Conservation (phyloP, 768 basidiomycete genomes). For the Polyporus arcularius region DNA sequence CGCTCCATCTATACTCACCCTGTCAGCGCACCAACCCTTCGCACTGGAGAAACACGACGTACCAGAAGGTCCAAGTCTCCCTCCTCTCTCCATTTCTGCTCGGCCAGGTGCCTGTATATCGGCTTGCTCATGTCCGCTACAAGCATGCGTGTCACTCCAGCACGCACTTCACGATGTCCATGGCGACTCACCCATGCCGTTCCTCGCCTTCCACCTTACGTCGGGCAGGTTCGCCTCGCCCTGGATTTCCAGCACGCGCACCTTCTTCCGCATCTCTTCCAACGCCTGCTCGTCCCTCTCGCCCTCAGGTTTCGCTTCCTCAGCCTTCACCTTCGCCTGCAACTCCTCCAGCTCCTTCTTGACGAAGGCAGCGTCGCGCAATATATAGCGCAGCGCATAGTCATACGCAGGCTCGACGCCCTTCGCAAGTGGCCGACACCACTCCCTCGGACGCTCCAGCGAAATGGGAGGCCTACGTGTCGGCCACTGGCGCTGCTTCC, state of each 20-base stretch:
- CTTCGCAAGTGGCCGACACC: constrained; percentile 61
- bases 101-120: constrained; percentile 76
- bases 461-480: constrained; percentile 54
- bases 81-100: constrained; percentile 83
- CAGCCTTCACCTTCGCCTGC: constrained; percentile 25
- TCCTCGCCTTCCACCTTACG: constrained; percentile 74
- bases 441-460: constrained; percentile 53
- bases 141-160: neutral
- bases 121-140: constrained; percentile 68
- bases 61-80: constrained; percentile 86
- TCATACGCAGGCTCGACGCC: constrained; percentile 83
- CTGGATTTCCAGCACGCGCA: constrained; percentile 72
- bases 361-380: constrained; percentile 55
- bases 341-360: constrained; percentile 47
- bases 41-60: constrained; percentile 25
- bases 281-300: constrained; percentile 39
- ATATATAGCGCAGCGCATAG: constrained; percentile 73
- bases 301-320: constrained; percentile 27
- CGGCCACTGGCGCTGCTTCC: constrained; percentile 15
- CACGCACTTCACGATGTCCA: neutral
- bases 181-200: constrained; percentile 70
- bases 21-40: neutral
- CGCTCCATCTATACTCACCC: constrained; percentile 76
- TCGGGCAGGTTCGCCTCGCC: constrained; percentile 84
- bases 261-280: constrained; percentile 47